Evolutionary conservation across 2,329 filamentous ascomycete species (phyloP), one percentile per base, ranked within the genome.

Genomic region (Botrytis byssoidea): DNA sequence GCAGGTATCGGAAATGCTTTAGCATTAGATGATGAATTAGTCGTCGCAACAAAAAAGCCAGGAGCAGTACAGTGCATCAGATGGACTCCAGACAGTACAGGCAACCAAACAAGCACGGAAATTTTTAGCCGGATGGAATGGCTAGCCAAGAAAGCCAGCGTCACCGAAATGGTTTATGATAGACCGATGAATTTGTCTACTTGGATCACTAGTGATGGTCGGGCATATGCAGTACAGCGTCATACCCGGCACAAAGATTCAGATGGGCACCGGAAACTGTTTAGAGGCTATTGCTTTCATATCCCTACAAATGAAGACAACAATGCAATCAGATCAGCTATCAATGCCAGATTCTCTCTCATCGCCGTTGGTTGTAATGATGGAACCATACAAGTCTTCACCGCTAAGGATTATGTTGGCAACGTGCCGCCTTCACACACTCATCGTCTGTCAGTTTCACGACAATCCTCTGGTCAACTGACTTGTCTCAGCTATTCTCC

Each of bases 61-160:
- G 91, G 95, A 0, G 95, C 96, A n/a, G 90, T 98, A 25, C 96
- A 99, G 82, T 98, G 95, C 83, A 98, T 99, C 78, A 90, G 93
- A 74, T 99, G 96, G 96, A 92, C 92, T 0, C 93, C 95, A 1
- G 95, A 97, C 81, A 91, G 88, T 77, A 88, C 87, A 48, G 93
- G 93, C 32, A 92, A 88, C 75, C 95, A 98, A 83, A 98, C 95
- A 4, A 94, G 90, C 77, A 98, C 96, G 0, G 95, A 98, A 82
- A 87, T 98, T 12, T 85, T 98, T 75, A 95, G 91, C 79, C 92
- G 93, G 71, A 97, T 98, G 90, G 84, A 88, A 66, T 97, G 94
- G 91, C 83, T 98, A 35, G 90, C 91, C 70, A 95, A 93, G 82
- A 95, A 93, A 82, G 86, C 88, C 1, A 89, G 87, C 2, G 89